Conservation (phyloP, 352 stramenopile species). For the Halophytophthora polymorphica region DNA sequence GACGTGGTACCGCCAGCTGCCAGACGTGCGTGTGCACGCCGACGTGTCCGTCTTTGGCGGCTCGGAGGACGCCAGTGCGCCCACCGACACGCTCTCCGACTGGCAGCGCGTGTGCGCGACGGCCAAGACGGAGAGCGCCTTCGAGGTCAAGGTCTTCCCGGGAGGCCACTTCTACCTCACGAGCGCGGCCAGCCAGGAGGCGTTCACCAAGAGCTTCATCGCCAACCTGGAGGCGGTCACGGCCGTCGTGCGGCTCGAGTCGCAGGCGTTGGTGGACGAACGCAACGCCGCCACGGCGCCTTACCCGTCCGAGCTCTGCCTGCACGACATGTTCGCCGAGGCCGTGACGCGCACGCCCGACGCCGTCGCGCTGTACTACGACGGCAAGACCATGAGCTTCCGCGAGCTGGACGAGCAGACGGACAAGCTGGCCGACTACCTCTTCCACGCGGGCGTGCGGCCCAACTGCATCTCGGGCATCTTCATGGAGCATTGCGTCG, state of each 20-base stretch:
- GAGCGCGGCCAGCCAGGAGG: slow-evolving; percentile 23
- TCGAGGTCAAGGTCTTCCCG: slow-evolving; percentile 43
- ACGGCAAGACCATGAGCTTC: slow-evolving; percentile 68
- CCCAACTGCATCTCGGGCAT: slow-evolving; percentile 72
- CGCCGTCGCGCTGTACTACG: slow-evolving; percentile 67
- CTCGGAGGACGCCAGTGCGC: slow-evolving; percentile 33
- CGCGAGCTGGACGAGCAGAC: slow-evolving; percentile 63
- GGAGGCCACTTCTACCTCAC: slow-evolving; percentile 70
- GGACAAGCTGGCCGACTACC: slow-evolving; percentile 56
- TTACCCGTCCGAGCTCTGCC: slow-evolving; percentile 70
- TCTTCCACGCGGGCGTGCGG: slow-evolving; percentile 62
- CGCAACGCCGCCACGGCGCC: slow-evolving; percentile 47
- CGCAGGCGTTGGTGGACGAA: slow-evolving; percentile 36
- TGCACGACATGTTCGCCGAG: slow-evolving; percentile 82
- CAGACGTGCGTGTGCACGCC: slow-evolving; percentile 21
- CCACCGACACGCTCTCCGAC: slow-evolving; percentile 26
- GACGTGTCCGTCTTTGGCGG: slow-evolving; percentile 57
- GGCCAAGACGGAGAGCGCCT: slow-evolving; percentile 7
- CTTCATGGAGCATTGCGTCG: slow-evolving; percentile 90
- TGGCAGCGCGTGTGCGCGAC: slow-evolving; percentile 35
- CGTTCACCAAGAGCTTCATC: slow-evolving; percentile 34
- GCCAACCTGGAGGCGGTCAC: slow-evolving; percentile 34
- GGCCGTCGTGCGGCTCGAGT: slow-evolving; percentile 39
- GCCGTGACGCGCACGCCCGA: slow-evolving; percentile 63
- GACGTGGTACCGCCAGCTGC: slow-evolving; percentile 30